Evolutionary conservation across 2,329 filamentous ascomycete species (phyloP).

Genomic region (Fusarium sacchari): DNA sequence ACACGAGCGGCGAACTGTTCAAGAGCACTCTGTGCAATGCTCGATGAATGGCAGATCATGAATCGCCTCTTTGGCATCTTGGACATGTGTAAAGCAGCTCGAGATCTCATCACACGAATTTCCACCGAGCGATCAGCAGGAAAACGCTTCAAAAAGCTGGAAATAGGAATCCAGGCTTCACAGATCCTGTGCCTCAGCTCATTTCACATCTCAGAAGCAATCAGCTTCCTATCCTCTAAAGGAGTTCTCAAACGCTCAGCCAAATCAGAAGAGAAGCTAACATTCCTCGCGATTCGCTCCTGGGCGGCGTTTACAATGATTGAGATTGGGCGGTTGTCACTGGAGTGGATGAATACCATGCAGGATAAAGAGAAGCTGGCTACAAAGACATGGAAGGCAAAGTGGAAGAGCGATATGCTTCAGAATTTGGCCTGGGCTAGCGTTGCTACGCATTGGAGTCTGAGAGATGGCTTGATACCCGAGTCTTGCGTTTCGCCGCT

Average conservation of each 20-base stretch:
- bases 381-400: not conserved
- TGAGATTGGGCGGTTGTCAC: not conserved
- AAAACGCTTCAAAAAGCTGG: fast-evolving
- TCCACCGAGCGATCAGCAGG: fast-evolving
- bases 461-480: not conserved
- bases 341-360: not conserved
- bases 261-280: not conserved
- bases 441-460: constrained; percentile 5
- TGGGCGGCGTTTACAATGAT: constrained; percentile 6
- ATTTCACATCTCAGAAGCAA: constrained; percentile 1
- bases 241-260: not conserved
- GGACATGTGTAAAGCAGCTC: not conserved
- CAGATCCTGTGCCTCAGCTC: not conserved
- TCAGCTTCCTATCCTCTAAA: not conserved
- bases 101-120: not conserved
- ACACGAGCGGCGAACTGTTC: not conserved
- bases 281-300: not conserved
- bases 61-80: constrained; percentile 1
- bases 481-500: constrained; percentile 5
- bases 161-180: not conserved
- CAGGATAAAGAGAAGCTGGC: not conserved
- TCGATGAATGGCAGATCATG: constrained; percentile 11
- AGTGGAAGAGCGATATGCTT: not conserved
- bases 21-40: not conserved
- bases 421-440: constrained; percentile 10